Evolutionary conservation across 2,329 filamentous ascomycete genomes (phyloP).

Genomic region (Fusarium sp.): DNA sequence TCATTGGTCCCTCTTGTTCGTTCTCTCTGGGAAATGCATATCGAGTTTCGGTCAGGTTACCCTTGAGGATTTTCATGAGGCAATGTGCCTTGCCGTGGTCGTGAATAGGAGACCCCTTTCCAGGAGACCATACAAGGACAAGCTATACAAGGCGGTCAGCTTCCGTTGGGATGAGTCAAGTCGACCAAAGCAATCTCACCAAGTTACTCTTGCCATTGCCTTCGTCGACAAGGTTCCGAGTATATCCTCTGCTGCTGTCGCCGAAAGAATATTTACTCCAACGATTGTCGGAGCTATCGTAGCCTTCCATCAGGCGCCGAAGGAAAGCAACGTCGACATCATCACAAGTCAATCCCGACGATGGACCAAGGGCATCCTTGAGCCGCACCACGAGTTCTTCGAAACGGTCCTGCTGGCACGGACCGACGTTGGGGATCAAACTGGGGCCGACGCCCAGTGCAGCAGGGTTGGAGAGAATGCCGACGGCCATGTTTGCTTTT

Average conservation of each 20-base stretch:
- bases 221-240: constrained; percentile 87
- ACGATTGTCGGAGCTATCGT: constrained; percentile 72
- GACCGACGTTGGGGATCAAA: constrained; percentile 36
- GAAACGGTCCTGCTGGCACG: constrained; percentile 60
- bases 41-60: constrained; percentile 80
- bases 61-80: constrained; percentile 88
- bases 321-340: constrained; percentile 81
- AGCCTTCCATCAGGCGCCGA: constrained; percentile 75
- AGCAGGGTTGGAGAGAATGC: constrained; percentile 44
- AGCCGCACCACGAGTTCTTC: constrained; percentile 77
- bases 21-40: constrained; percentile 73
- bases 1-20: constrained; percentile 63
- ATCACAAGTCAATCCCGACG: constrained; percentile 81
- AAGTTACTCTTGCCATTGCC: constrained; percentile 83
- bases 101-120: constrained; percentile 84
- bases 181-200: constrained; percentile 55
- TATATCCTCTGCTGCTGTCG: constrained; percentile 78
- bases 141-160: constrained; percentile 62
- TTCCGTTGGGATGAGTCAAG: constrained; percentile 7
- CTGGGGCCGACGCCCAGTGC: constrained; percentile 27
- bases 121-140: constrained; percentile 88
- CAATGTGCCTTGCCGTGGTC: constrained; percentile 91
- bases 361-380: constrained; percentile 78
- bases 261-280: constrained; percentile 80
- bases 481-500: constrained; percentile 48